Evolutionary conservation across 1,139 yeast species (phyloP).

Genomic region (Blastobotrys arbuscula): DNA sequence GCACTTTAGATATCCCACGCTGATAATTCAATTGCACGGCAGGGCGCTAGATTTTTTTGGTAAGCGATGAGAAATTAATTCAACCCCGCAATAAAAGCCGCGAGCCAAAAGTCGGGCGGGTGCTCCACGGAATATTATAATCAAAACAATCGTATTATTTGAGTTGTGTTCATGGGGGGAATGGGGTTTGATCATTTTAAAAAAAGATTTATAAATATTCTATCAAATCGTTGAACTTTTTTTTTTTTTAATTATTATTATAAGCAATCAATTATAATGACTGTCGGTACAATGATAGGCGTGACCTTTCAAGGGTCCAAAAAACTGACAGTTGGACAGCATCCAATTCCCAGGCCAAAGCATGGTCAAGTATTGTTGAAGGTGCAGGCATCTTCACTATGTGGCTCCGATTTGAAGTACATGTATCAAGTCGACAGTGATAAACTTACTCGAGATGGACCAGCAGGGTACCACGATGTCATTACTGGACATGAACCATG

Average conservation of each 20-base stretch:
- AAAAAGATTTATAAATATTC: too few relatives aligned
- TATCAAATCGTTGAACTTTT: too few relatives aligned
- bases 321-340: constrained; percentile 9
- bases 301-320: constrained; percentile 15
- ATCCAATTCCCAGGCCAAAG: constrained; percentile 15
- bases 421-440: constrained; percentile 14
- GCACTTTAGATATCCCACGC: too few relatives aligned
- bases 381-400: constrained; percentile 18
- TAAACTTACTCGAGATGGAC: constrained; percentile 14
- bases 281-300: constrained; percentile 11
- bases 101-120: too few relatives aligned
- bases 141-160: too few relatives aligned
- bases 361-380: constrained; percentile 17
- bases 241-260: not conserved
- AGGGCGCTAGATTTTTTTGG: too few relatives aligned
- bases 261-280: not conserved
- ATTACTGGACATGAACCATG: constrained; percentile 19
- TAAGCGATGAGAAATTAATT: too few relatives aligned
- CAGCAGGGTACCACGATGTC: constrained; percentile 17
- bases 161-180: too few relatives aligned
- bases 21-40: too few relatives aligned
- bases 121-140: too few relatives aligned
- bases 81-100: too few relatives aligned
- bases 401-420: constrained; percentile 17
- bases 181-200: too few relatives aligned